Evolutionary conservation across 805 yeast genomes (phyloP).

Genomic region (Sugiyamaella americana): DNA sequence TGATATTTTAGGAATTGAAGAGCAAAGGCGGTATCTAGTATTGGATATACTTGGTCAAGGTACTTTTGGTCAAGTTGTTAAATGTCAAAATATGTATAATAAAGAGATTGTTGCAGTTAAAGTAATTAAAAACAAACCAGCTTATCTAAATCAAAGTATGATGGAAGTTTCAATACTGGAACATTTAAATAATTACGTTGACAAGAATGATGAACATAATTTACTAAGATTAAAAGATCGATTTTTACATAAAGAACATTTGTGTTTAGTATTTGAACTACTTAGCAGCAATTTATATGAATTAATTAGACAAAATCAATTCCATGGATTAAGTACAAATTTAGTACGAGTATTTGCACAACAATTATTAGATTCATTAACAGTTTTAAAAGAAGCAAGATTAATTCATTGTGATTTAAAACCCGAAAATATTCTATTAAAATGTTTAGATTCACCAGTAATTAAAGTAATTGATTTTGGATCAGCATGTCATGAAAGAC

Average conservation of each 20-base stretch:
- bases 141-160: constrained; percentile 82
- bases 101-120: constrained; percentile 91
- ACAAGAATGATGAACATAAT: constrained; percentile 65
- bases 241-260: constrained; percentile 85
- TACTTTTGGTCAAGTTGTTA: constrained; percentile 96
- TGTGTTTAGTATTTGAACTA: constrained; percentile 88
- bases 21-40: constrained; percentile 72
- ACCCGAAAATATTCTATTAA: constrained; percentile 86
- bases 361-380: constrained; percentile 76
- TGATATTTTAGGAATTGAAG: constrained; percentile 82
- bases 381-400: constrained; percentile 72
- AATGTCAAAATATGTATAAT: constrained; percentile 73
- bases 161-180: constrained; percentile 87
- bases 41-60: constrained; percentile 92
- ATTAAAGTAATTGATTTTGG: constrained; percentile 95
- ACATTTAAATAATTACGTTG: constrained; percentile 63
- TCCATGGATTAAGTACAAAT: constrained; percentile 79
- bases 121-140: constrained; percentile 87
- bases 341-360: constrained; percentile 70
- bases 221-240: constrained; percentile 77
- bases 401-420: constrained; percentile 94
- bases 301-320: constrained; percentile 84
- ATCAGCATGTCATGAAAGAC: constrained; percentile 86
- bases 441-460: constrained; percentile 74
- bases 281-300: constrained; percentile 86